Conservation (phyloP, 495 filamentous ascomycete species). For the Penicillium cosmopolitanum region DNA sequence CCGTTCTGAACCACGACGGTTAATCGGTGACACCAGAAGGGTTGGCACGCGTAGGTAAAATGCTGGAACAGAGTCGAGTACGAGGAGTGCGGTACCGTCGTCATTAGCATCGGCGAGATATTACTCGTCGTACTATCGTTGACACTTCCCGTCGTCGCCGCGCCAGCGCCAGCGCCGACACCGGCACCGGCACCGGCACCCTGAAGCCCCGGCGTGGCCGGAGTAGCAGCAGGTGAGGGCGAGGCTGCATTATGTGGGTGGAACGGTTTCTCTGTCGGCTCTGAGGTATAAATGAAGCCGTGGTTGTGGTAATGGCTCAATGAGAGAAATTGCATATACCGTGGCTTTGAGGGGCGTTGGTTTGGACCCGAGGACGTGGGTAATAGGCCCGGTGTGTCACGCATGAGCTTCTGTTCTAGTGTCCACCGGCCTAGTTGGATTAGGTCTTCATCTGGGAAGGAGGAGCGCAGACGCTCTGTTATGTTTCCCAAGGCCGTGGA, state of each 20-base stretch:
- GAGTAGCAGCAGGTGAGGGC: background rate
- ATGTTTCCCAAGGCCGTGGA: slow-evolving; percentile 39
- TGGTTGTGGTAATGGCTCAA: slow-evolving; percentile 44
- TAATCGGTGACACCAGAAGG: slow-evolving; percentile 49
- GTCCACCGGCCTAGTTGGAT: slow-evolving; percentile 45
- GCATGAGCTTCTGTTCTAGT: slow-evolving; percentile 51
- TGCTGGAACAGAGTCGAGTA: slow-evolving; percentile 44
- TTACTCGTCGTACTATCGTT: background rate
- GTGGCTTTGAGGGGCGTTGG: slow-evolving; percentile 32
- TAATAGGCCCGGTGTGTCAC: slow-evolving; percentile 50
- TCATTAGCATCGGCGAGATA: slow-evolving; percentile 42
- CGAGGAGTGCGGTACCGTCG: slow-evolving; percentile 40
- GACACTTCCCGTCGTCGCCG: background rate
- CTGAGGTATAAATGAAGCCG: slow-evolving; percentile 51
- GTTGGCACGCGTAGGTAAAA: slow-evolving; percentile 49
- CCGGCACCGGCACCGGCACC: background rate
- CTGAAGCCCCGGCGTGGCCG: background rate
- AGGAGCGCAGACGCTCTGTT: slow-evolving; percentile 45
- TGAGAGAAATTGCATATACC: slow-evolving; percentile 53
- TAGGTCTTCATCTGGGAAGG: slow-evolving; percentile 42
- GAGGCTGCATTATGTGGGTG: slow-evolving; percentile 14
- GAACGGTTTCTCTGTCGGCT: slow-evolving; percentile 25
- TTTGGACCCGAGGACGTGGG: slow-evolving; percentile 31
- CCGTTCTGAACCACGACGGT: slow-evolving; percentile 45
- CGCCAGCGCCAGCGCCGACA: background rate